A percentile compares a stretch with the other conserved stretches of the same genome.
Conservation (phyloP, 2,329 filamentous ascomycete genomes). For the Penicillium brasilianum region DNA sequence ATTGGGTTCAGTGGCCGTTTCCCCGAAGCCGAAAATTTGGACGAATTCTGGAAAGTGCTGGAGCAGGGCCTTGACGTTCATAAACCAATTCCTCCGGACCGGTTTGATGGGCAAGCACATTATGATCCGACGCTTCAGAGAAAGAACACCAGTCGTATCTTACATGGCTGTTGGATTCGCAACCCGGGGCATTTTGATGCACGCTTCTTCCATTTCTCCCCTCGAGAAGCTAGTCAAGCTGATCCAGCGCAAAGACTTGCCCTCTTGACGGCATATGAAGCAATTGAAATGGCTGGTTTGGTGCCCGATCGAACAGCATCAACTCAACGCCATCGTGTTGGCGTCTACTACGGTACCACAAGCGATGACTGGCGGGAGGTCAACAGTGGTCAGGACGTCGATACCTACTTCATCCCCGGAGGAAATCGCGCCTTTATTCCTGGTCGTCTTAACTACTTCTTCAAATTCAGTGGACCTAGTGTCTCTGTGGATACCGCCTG, state of each 20-base stretch:
- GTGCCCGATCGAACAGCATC: slow-evolving; percentile 12
- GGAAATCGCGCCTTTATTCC: slow-evolving; percentile 13
- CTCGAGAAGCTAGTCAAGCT: slow-evolving; percentile 72
- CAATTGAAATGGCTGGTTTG: slow-evolving; percentile 42
- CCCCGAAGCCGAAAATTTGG: slow-evolving; percentile 24
- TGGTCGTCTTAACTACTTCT: slow-evolving; percentile 60
- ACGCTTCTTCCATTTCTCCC: slow-evolving; percentile 59
- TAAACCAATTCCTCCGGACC: slow-evolving; percentile 36
- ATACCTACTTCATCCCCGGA: slow-evolving; percentile 13
- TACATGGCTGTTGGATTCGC: slow-evolving; percentile 47
- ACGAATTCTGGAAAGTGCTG: slow-evolving; percentile 45
- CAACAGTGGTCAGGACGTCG: slow-evolving; percentile 6
- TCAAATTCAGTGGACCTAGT: slow-evolving; percentile 74
- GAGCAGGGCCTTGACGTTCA: slow-evolving; percentile 37
- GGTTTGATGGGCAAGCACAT: slow-evolving; percentile 43
- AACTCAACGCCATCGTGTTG: slow-evolving; percentile 55
- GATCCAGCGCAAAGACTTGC: slow-evolving; percentile 60
- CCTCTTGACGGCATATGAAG: slow-evolving; percentile 76
- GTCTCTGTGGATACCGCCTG: slow-evolving; percentile 76
- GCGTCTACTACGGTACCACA: slow-evolving; percentile 69
- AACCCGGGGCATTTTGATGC: slow-evolving; percentile 46
- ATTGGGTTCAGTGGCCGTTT: slow-evolving; percentile 17
- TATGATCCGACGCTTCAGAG: slow-evolving; percentile 40
- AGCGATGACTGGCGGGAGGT: slow-evolving; percentile 25
- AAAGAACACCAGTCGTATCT: slow-evolving; percentile 38